phyloP scores from a whole-genome alignment of 768 basidiomycete species.

The Rhodotorula graminis region DNA sequence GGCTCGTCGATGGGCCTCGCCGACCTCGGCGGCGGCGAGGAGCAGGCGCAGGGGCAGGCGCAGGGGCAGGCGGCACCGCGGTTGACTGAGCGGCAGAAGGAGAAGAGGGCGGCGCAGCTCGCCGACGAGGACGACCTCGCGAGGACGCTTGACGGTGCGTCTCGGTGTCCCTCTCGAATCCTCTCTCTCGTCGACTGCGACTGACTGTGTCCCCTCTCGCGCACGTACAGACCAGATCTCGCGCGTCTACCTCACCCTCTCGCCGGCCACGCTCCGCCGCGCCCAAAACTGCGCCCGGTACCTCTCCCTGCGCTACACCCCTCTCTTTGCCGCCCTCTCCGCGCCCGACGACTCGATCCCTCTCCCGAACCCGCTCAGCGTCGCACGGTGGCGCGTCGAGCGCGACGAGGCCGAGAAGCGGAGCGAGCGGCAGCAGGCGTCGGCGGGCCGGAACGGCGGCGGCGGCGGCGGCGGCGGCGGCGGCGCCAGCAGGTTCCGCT shows the following conservation, averaged over 20 bases:
- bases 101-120: neutral
- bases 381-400: constrained; percentile 10
- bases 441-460: neutral
- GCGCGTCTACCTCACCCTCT: constrained; percentile 17
- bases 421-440: neutral
- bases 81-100: neutral
- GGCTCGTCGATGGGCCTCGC: neutral
- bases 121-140: neutral
- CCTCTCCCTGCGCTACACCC: constrained; percentile 10
- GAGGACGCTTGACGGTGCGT: constrained; percentile 6
- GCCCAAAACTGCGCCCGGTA: constrained; percentile 19
- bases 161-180: no score
- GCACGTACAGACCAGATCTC: constrained; percentile 10
- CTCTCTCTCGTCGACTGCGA: neutral
- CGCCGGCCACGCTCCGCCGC: constrained; percentile 14
- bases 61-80: neutral
- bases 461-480: neutral
- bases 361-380: constrained; percentile 6
- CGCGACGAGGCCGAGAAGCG: constrained; percentile 1
- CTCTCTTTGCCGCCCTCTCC: constrained; percentile 11
- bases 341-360: neutral
- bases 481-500: neutral
- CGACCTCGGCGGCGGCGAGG: neutral
- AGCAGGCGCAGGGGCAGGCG: no score
- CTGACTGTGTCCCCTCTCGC: no score